A percentile compares a stretch with the other conserved stretches of the same genome.
Evolutionary conservation across 1,139 yeast genomes (phyloP).

Genomic region (Suhomyces bokatorum): DNA sequence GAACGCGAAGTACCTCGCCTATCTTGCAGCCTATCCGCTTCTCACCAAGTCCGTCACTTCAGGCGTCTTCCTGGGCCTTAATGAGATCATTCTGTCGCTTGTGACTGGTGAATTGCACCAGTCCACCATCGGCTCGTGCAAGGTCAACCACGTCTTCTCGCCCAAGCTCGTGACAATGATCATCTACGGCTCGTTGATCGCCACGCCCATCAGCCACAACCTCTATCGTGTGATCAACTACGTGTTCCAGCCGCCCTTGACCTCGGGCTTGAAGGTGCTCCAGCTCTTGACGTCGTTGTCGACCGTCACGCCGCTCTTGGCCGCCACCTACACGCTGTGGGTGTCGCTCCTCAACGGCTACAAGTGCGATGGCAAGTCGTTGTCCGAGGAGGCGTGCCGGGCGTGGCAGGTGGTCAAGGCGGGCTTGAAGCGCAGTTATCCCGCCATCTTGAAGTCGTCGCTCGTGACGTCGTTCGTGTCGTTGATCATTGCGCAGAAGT

Average conservation of each 20-base stretch:
- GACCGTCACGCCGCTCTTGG: constrained; percentile 64
- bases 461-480: constrained; percentile 65
- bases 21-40: constrained; percentile 52
- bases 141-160: constrained; percentile 40
- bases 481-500: constrained; percentile 71
- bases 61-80: constrained; percentile 55
- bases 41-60: constrained; percentile 63
- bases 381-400: constrained; percentile 25
- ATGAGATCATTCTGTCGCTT: constrained; percentile 57
- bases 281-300: constrained; percentile 64
- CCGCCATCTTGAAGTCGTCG: constrained; percentile 61
- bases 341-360: constrained; percentile 48
- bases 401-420: constrained; percentile 23
- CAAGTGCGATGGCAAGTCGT: constrained; percentile 10
- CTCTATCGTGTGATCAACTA: constrained; percentile 50
- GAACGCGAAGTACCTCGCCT: constrained; percentile 37
- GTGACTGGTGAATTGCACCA: constrained; percentile 48
- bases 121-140: constrained; percentile 20
- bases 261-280: constrained; percentile 43
- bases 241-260: constrained; percentile 41
- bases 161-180: constrained; percentile 64
- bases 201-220: constrained; percentile 75
- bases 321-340: constrained; percentile 59
- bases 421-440: constrained; percentile 53
- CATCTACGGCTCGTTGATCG: constrained; percentile 65